Evolutionary conservation across 2,329 filamentous ascomycete genomes (phyloP).

Genomic region (Geoglossum cookeanum): DNA sequence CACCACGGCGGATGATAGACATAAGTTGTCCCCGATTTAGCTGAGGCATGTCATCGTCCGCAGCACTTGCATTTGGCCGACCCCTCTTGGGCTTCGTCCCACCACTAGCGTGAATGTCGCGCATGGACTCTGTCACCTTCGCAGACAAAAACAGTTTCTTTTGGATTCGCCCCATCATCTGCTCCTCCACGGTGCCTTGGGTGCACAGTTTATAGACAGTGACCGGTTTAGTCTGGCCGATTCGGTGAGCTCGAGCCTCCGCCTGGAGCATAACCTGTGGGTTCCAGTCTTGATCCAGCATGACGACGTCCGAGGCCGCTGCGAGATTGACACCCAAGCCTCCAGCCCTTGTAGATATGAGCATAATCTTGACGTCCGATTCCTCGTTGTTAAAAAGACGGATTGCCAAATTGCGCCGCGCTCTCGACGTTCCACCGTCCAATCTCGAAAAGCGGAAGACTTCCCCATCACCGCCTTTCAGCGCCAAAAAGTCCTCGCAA

Average conservation of each 20-base stretch:
- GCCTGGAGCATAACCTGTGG: conserved; percentile 34
- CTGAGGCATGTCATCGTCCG: conserved; percentile 30
- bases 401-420: conserved; percentile 31
- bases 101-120: conserved; percentile 27
- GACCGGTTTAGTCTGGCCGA: conserved; percentile 34
- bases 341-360: conserved; percentile 35
- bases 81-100: conserved; percentile 15
- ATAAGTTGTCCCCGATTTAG: conserved; percentile 33
- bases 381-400: conserved; percentile 30
- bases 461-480: conserved; percentile 24
- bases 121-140: conserved; percentile 40
- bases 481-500: conserved; percentile 30
- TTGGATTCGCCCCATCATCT: conserved; percentile 36
- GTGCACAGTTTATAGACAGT: conserved; percentile 37
- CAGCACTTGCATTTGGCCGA: conserved; percentile 9
- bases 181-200: conserved; percentile 37
- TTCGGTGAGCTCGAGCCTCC: conserved; percentile 34
- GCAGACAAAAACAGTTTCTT: conserved; percentile 43
- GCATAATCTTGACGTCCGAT: conserved; percentile 27
- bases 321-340: conserved; percentile 36
- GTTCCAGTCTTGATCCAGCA: conserved; percentile 38
- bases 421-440: conserved; percentile 30
- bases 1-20: conserved; percentile 33
- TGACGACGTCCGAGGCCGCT: conserved; percentile 34
- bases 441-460: conserved; percentile 29